Base-by-base conservation (phyloP, 2,329 filamentous ascomycete genomes). In the Pestalotiopsis sp. region DNA sequence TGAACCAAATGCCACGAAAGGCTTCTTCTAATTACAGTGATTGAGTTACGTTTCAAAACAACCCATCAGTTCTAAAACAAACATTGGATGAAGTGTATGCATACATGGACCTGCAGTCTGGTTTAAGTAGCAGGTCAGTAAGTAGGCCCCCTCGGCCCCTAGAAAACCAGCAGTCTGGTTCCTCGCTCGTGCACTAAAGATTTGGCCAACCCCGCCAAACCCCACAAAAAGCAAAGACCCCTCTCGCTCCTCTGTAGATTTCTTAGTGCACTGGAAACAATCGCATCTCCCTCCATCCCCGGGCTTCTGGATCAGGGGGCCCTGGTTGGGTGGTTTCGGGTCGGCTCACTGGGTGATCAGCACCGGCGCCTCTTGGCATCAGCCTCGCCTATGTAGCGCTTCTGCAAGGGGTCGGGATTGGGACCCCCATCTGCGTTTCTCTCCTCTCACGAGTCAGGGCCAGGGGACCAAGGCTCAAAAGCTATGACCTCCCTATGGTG, bases 331-430 rank as follows among this genome's bases (percentile, higher is more conserved):
- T 20, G 12, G n/a, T 39, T 36, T 36, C 27, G 27, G 36, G 59
- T 39, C 59, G 27, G 27, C 17, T n/a, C 63, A 65, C 49, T 11
- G 41, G 20, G 13, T 45, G 63, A 66, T 69, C 64, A 70, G 68
- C 68, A 64, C 39, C 66, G 65, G 62, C 64, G 58, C 61, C 60
- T 62, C 70, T 72, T 71, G 71, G 70, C 69, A 69, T 73, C 71
- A 73, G 72, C 71, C 72, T 73, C 69, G 71, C 64, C 69, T 68
- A 69, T 52, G 45, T 59, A 59, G 23, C 23, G 57, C 68, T 68
- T 69, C 66, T 68, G 49, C 69, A 68, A 72, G 68, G 71, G 69
- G 45, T 57, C 31, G 17, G 13, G 57, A 41, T 57, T n/a, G 17
- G 13, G 57, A 41, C 64, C 49, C 57, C 31, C 57, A 36, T 23